Base-by-base conservation (phyloP, 2,329 filamentous ascomycete genomes). In the Dothideomycetes sp. region DNA sequence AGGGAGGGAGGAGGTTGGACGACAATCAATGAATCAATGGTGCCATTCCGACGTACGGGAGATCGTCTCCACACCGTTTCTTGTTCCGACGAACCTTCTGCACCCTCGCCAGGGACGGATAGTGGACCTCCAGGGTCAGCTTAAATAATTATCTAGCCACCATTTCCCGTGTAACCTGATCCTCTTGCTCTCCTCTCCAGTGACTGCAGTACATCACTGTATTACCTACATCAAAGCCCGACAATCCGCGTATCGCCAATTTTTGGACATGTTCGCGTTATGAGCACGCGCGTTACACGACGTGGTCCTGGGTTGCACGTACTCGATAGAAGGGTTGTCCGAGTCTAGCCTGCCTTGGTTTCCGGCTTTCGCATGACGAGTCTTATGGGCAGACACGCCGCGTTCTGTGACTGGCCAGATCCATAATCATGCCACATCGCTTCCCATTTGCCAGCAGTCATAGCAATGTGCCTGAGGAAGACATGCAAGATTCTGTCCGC, bases 371-470 rank as follows among this genome's bases (percentile, higher is more conserved):
- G 35, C 11, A 18, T 31, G 35, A 39, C 27, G 29, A 29, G 33
- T 40, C 32, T n/a, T 29, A 33, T 40, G 37, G 33, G 29, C 37
- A 29, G 33, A 29, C n/a, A 29, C 29, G 29, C 28, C 37, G 37
- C 32, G 33, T 18, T 13, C 35, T 40, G 34, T 41, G 33, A 43
- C 44, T 46, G 44, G 40, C 27, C 35, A 33, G 28, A 16, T 41
- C 18, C 18, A 27, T 35, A 18, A 51, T 34, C 41, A 58, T 58
- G 55, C 52, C 55, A 48, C 52, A 56, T 28, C 48, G 51, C 22
- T 51, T 56, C 50, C 48, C 54, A 49, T 54, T 55, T 45, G 45
- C 46, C 46, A 51, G 47, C 40, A 45, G 22, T 20, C 32, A 7
- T 18, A 33, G 51, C 48, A 42, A 35, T 25, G 47, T 43, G 40